Base-by-base conservation (phyloP, 106 monocot species). In the Alisma plantagoaquatica region DNA sequence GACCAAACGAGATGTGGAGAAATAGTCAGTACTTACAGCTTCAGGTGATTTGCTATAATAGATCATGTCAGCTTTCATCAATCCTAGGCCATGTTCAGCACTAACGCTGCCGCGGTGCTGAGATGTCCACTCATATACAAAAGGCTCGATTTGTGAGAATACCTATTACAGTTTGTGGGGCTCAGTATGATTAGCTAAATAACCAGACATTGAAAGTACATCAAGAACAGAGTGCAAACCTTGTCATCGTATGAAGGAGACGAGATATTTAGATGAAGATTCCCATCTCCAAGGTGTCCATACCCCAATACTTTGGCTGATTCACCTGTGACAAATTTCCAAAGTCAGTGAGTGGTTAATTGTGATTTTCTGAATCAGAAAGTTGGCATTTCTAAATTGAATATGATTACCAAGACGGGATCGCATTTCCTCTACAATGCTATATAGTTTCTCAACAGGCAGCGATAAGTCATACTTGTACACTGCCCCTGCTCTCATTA, bases 381-480 rank as follows among this genome's bases (percentile, higher is more conserved):
- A 35, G 4, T 23, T 33, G 23, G 24, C 3, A 59, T 15, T 31
- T 19, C 0, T n/a, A n/a, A 54, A 29, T 18, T 7, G 2, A 38
- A 57, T 10, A 14, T n/a, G 67, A 57, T 12, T 69, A 96, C 88
- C 94, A 62, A 96, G 73, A 1, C 81, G 74, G 25, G 22, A 12
- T 47, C 84, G 59, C 78, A 88, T 88, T 71, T 81, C 94, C 70
- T 88, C 88, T 59, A 96, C 94, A 51, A 96, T 73, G 35, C 53
- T 48, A 48, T 96, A 96, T 28, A 88, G 80, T 17, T 70, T 76
- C 26, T 96, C 75, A 33, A 88, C 64, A 47, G 94, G 88, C 54
- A 96, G 57, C 46, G 94, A 96, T 49, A 96, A 59, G 70, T 96
- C 94, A 71, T 96, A 96, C 66, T 96, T 96, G 81, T 96, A 96